Conservation (phyloP, 495 filamentous ascomycete species). For the Penicillium cinerascens region DNA sequence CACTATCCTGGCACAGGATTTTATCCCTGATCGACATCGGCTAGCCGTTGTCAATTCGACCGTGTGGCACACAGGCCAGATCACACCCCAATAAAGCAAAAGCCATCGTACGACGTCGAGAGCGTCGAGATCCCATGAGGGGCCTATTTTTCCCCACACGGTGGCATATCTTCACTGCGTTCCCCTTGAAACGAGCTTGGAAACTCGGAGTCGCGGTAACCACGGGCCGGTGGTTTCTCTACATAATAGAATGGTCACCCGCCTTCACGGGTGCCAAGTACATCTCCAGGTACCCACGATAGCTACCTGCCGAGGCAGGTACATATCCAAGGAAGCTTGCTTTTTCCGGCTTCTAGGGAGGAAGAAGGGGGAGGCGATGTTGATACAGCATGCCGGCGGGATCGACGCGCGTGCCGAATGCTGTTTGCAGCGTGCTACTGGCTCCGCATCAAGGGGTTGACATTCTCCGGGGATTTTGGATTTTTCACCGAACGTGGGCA, state of each 20-base stretch:
- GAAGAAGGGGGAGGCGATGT: constrained; percentile 38
- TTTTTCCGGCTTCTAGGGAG: not conserved
- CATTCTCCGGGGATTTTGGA: constrained; percentile 4
- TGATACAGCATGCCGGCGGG: constrained; percentile 29
- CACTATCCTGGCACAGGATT: not conserved
- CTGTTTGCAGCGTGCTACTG: constrained; percentile 25
- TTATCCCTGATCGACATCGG: not conserved
- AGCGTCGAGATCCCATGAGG: not conserved
- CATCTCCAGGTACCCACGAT: too few species aligned
- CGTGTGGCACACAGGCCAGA: not conserved
- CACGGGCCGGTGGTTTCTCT: not conserved
- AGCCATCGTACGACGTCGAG: too few species aligned
- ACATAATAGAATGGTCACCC: not conserved
- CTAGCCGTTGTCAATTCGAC: constrained; percentile 1
- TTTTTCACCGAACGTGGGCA: not conserved
- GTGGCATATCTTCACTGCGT: not conserved
- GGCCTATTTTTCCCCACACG: not conserved
- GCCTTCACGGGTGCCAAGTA: too few species aligned
- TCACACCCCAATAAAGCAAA: not conserved
- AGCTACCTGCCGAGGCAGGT: too few species aligned
- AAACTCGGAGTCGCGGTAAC: not conserved
- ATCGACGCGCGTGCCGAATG: constrained; percentile 26
- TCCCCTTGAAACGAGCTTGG: not conserved
- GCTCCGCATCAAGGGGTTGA: constrained; percentile 7
- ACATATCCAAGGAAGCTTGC: not conserved